Evolutionary conservation across 768 basidiomycete genomes (phyloP).

Genomic region (Suillus plorans): DNA sequence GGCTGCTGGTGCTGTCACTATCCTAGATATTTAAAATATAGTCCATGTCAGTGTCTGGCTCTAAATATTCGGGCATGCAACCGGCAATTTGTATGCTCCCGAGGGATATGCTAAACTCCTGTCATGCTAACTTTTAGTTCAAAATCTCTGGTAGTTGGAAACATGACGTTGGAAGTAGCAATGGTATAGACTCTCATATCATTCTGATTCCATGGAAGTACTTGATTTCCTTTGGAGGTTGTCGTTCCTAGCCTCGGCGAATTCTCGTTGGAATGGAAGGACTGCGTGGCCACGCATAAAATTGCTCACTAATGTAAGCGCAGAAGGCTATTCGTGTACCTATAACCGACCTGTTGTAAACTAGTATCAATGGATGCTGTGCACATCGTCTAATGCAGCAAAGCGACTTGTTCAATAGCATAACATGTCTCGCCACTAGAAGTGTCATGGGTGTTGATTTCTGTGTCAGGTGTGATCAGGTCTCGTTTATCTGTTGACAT

Average conservation of each 20-base stretch:
- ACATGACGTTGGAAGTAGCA: background rate
- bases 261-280: background rate
- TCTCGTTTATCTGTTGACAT: background rate
- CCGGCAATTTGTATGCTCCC: background rate
- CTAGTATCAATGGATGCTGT: background rate
- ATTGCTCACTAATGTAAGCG: background rate
- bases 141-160: background rate
- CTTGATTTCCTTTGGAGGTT: background rate
- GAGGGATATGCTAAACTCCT: background rate
- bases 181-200: background rate
- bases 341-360: background rate
- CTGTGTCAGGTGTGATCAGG: background rate
- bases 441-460: background rate
- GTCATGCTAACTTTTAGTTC: background rate
- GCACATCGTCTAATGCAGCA: background rate
- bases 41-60: background rate
- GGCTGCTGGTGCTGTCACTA: conserved; percentile 44
- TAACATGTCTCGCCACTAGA: background rate
- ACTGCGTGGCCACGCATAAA: background rate
- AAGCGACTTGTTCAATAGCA: background rate
- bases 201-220: background rate
- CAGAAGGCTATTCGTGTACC: background rate
- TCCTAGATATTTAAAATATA: conserved; percentile 35
- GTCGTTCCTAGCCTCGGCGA: background rate
- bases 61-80: background rate